phyloP scores from a whole-genome alignment of 2,329 filamentous ascomycete species.

The Magnaporthiopsis poae region DNA sequence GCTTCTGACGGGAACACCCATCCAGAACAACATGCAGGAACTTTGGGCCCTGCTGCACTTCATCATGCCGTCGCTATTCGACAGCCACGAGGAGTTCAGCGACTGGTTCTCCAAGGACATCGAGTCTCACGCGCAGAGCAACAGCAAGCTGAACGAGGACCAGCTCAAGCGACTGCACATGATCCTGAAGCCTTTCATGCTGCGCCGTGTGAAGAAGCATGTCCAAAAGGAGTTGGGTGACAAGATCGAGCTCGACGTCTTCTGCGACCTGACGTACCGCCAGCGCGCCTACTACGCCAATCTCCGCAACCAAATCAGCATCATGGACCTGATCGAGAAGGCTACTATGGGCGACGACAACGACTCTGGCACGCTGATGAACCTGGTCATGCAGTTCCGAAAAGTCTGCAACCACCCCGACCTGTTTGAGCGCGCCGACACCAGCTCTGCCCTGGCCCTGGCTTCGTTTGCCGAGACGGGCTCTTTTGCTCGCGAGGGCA shows the following conservation, averaged over 20 bases:
- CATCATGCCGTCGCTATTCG: conserved; percentile 99
- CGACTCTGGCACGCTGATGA: conserved; percentile 94
- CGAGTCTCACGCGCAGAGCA: conserved; percentile 94
- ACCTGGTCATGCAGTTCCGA: conserved; percentile 98
- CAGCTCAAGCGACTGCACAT: conserved; percentile 94
- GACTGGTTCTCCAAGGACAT: conserved; percentile 95
- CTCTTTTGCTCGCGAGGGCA: conserved; percentile 84
- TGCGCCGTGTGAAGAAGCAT: conserved; percentile 98
- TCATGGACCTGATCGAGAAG: conserved; percentile 97
- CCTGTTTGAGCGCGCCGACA: conserved; percentile 89
- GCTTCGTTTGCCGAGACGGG: conserved; percentile 89
- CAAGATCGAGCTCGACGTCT: conserved; percentile 94
- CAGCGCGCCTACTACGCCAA: conserved; percentile 90
- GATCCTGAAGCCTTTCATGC: conserved; percentile 99
- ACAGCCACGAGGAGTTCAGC: conserved; percentile 84
- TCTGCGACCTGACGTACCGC: conserved; percentile 92
- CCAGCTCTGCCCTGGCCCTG: conserved; percentile 72
- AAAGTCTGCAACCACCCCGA: conserved; percentile 99
- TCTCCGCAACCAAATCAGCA: conserved; percentile 90
- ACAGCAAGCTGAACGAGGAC: conserved; percentile 98
- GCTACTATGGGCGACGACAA: conserved; percentile 87
- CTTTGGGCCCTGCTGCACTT: conserved; percentile 96
- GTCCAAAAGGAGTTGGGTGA: conserved; percentile 97
- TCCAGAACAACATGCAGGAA: conserved; percentile 99
- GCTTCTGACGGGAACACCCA: conserved; percentile 87